Conservation (phyloP, 2,329 filamentous ascomycete genomes). For the Sporothrix phasma region DNA sequence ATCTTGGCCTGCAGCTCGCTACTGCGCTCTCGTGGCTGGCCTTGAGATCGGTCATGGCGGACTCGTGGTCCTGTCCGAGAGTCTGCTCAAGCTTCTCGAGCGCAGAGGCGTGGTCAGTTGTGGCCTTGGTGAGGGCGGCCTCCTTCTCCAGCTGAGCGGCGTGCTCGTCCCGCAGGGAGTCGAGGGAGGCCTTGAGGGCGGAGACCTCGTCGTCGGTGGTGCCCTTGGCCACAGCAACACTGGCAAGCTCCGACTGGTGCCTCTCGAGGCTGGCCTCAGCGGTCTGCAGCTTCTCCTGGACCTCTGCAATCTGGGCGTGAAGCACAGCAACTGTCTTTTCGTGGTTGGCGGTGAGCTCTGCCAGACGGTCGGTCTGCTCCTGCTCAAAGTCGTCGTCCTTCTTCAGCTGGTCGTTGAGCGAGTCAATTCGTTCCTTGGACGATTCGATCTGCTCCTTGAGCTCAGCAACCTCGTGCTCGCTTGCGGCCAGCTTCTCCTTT, state of each 20-base stretch:
- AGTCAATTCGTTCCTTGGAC: slow-evolving; percentile 45
- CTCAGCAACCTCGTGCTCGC: slow-evolving; percentile 46
- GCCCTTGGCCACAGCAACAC: slow-evolving; percentile 25
- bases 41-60: slow-evolving; percentile 41
- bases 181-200: slow-evolving; percentile 41
- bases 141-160: slow-evolving; percentile 31
- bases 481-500: slow-evolving; percentile 48
- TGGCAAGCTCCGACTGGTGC: slow-evolving; percentile 39
- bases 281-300: slow-evolving; percentile 39
- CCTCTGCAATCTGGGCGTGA: slow-evolving; percentile 38
- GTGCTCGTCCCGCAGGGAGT: slow-evolving; percentile 35
- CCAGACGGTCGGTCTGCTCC: slow-evolving; percentile 38
- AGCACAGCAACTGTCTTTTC: slow-evolving; percentile 39
- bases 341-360: slow-evolving; percentile 41
- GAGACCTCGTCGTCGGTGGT: slow-evolving; percentile 29
- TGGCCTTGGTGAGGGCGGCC: slow-evolving; percentile 29
- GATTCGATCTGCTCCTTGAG: slow-evolving; percentile 47
- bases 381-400: slow-evolving; percentile 33
- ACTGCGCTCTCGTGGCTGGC: slow-evolving; percentile 41
- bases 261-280: slow-evolving; percentile 43
- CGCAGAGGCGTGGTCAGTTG: slow-evolving; percentile 39
- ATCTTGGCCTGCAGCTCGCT: slow-evolving; percentile 45
- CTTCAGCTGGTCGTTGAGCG: slow-evolving; percentile 43
- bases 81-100: slow-evolving; percentile 41
- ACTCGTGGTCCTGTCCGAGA: slow-evolving; percentile 41